These are phyloP conservation scores for Stagonosporopsis tanaceti DNA, from an alignment of 2,329 filamentous ascomycete species.

Conservation along the genomic window DNA sequence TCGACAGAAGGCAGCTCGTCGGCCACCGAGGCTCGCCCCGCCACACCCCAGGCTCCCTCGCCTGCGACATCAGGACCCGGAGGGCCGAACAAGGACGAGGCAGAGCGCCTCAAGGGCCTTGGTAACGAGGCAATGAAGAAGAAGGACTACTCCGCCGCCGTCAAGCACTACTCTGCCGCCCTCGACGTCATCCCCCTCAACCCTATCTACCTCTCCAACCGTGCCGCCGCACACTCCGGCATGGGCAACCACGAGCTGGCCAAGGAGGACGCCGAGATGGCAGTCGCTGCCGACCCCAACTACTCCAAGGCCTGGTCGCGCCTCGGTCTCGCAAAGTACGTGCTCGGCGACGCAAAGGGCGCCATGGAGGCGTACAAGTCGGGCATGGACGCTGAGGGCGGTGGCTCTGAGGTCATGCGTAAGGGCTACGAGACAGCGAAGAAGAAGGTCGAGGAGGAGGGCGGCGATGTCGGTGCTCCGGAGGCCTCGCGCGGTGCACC, in stretches of 20 bases:
- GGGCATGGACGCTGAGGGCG: constrained; percentile 93
- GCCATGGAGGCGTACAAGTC: constrained; percentile 94
- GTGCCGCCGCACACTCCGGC: constrained; percentile 90
- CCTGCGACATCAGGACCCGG: constrained; percentile 44
- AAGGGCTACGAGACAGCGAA: constrained; percentile 95
- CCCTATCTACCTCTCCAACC: constrained; percentile 97
- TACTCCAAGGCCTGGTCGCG: constrained; percentile 99
- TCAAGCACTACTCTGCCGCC: constrained; percentile 88
- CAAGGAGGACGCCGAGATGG: constrained; percentile 86
- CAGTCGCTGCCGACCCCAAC: constrained; percentile 83
- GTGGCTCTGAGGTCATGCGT: constrained; percentile 96
- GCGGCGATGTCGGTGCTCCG: constrained; percentile 60
- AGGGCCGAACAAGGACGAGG: constrained; percentile 74
- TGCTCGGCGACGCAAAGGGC: constrained; percentile 87
- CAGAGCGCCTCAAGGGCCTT: constrained; percentile 85
- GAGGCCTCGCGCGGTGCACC: constrained; percentile 43
- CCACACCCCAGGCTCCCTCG: constrained; percentile 50
- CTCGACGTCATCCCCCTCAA: constrained; percentile 82
- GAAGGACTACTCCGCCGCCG: constrained; percentile 85
- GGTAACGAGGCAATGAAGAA: constrained; percentile 95
- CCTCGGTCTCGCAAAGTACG: constrained; percentile 88
- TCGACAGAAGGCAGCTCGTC: constrained; percentile 55
- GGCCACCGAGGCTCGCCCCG: constrained; percentile 52
- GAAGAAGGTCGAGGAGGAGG: constrained; percentile 83
- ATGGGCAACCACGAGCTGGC: constrained; percentile 85